Conservation (phyloP, 345 rosid genomes). For the Eucalyptus decipiens region DNA sequence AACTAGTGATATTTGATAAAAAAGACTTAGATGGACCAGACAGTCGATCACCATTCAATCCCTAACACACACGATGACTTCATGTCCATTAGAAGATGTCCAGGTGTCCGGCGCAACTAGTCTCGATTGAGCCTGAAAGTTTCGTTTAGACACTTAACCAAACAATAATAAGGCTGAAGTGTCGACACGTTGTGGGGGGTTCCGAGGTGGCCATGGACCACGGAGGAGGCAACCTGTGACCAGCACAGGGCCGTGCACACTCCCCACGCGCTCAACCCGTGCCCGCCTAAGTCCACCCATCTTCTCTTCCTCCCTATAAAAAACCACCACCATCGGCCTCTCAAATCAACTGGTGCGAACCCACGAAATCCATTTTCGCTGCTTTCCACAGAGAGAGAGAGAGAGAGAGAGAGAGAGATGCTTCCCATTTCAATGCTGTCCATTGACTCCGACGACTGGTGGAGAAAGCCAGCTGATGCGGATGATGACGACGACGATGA, state of each 20-base stretch:
- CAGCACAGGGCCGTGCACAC: background rate
- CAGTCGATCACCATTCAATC: fast-evolving
- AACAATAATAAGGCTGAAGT: background rate
- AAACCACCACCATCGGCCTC: background rate
- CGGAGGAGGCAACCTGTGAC: background rate
- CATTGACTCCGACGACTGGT: background rate
- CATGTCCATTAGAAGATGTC: background rate
- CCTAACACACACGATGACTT: background rate
- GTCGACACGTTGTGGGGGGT: background rate
- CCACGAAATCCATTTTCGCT: background rate
- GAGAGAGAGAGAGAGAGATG: background rate
- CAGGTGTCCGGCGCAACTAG: fast-evolving
- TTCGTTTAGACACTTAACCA: background rate
- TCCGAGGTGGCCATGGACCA: background rate
- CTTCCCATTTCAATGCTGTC: background rate
- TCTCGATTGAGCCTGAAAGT: background rate
- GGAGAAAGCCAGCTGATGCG: background rate
- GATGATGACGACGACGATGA: background rate
- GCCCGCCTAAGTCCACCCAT: background rate
- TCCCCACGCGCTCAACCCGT: background rate
- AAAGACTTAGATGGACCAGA: background rate
- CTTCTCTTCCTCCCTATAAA: background rate
- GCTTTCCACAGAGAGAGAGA: background rate
- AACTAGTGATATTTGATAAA: background rate
- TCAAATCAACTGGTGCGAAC: background rate